Evolutionary conservation across 1,284 basidiomycete species (phyloP), one percentile per base, ranked within the genome.

Genomic region (Puccinia coronata): DNA sequence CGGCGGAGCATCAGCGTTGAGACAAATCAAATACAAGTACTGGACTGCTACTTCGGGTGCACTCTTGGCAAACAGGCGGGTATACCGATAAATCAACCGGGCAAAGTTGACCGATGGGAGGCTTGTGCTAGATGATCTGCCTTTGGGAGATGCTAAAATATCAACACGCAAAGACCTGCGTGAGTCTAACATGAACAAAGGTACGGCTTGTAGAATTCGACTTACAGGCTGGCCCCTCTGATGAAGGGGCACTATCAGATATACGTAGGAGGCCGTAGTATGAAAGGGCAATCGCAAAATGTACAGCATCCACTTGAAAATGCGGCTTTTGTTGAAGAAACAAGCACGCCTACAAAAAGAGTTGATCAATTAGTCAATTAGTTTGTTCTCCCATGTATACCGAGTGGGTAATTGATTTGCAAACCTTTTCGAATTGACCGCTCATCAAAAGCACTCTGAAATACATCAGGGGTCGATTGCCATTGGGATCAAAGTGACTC

Each of bases 221-320:
- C 93, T 85, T 86, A 96, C 95, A 86, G 88, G 94, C 83, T 88
- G 93, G 88, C 90, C 91, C 87, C 80, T 97, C 94, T 9, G 92
- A 93, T 0, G 92, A 91, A 83, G 93, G 92, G 6, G 91, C 90
- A 20, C 90, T 88, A 1, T 91, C 90, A 6, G 96, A 92, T 0
- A 96, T 91, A 12, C 95, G 90, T 31, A 99, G 87, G 23, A 99
- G 87, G 8, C 96, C 96, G 86, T 99, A 96, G 86, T 99, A 99
- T 0, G 93, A 91, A 74, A 99, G 88, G 1, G 92, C 93, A 83
- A 97, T 92, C 0, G 94, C 95, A 74, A 98, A 90, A 87, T 99
- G 97, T 6, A 99, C 92, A 0, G 95, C 96, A 85, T 99, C 96
- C 16, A 95, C 91, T 84, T 97, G 93, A 49, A 93, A 92, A 82